These are phyloP conservation scores for Corniculantispora saksenae DNA, from an alignment of 2,329 filamentous ascomycete genomes.

Conservation along the genomic window DNA sequence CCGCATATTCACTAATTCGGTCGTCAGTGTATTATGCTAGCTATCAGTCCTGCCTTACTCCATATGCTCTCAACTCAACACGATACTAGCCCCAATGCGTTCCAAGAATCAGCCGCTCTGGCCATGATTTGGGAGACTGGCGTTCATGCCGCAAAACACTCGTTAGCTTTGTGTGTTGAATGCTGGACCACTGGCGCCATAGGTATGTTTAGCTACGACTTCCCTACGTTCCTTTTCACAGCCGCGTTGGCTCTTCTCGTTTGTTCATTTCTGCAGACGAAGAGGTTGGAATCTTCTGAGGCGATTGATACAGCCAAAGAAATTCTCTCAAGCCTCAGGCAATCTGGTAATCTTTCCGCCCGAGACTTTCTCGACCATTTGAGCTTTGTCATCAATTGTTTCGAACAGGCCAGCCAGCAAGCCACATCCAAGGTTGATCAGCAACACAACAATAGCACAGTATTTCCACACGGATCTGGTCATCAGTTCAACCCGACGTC, in stretches of 20 bases:
- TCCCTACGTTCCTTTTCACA: background rate
- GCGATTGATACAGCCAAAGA: background rate
- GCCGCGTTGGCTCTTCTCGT: background rate
- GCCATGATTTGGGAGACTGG: background rate
- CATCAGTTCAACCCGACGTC: too few species aligned
- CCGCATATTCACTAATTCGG: too few species aligned
- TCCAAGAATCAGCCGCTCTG: background rate
- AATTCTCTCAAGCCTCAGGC: background rate
- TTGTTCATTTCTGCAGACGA: background rate
- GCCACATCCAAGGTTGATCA: background rate
- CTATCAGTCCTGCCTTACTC: background rate
- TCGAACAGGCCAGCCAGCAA: background rate
- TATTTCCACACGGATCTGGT: background rate
- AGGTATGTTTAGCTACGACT: background rate
- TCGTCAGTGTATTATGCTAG: background rate
- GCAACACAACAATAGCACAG: background rate
- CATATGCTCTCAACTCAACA: background rate
- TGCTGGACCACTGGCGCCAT: background rate
- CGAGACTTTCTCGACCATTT: background rate
- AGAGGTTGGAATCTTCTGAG: background rate
- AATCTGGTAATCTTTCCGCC: background rate
- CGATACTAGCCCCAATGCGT: background rate
- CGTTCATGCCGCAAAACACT: background rate
- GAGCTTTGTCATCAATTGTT: background rate
- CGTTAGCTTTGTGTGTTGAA: background rate